Evolutionary conservation across 2,329 filamentous ascomycete species (phyloP).

Genomic region (Purpureocillium takamizusanense): DNA sequence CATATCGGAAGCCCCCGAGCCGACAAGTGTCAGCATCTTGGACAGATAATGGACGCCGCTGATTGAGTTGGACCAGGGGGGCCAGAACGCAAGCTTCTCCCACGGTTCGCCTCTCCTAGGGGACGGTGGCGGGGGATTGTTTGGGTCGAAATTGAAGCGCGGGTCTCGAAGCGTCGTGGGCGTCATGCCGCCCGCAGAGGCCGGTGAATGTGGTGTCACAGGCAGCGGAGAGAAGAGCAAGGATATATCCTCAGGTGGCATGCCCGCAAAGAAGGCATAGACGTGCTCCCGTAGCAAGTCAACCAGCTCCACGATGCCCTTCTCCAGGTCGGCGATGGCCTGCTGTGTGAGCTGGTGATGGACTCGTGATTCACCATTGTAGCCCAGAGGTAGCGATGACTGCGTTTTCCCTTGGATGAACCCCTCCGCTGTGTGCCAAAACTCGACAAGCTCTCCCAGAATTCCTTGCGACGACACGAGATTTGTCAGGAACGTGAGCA

Average conservation of each 20-base stretch:
- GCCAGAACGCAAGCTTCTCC: slow-evolving; percentile 96
- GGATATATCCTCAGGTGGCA: slow-evolving; percentile 86
- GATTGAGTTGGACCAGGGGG: slow-evolving; percentile 82
- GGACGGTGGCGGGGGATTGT: slow-evolving; percentile 66
- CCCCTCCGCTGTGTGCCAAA: slow-evolving; percentile 85
- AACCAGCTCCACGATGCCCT: slow-evolving; percentile 74
- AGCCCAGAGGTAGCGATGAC: slow-evolving; percentile 66
- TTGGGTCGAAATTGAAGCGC: slow-evolving; percentile 71
- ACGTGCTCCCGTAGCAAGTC: slow-evolving; percentile 73
- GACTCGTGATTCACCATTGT: slow-evolving; percentile 69
- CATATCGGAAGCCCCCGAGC: slow-evolving; percentile 81
- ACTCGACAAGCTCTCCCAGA: slow-evolving; percentile 82
- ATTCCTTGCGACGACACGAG: slow-evolving; percentile 74
- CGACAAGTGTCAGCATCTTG: slow-evolving; percentile 71
- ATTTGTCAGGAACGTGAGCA: slow-evolving; percentile 62
- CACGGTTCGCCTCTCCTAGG: slow-evolving; percentile 75
- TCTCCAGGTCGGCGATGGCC: slow-evolving; percentile 62
- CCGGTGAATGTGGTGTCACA: slow-evolving; percentile 51
- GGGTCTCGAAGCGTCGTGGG: slow-evolving; percentile 56
- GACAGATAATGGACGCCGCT: slow-evolving; percentile 87
- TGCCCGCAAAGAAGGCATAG: slow-evolving; percentile 73
- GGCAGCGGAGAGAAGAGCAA: slow-evolving; percentile 75
- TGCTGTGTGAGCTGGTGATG: slow-evolving; percentile 73
- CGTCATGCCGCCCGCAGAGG: slow-evolving; percentile 29
- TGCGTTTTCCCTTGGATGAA: slow-evolving; percentile 86